Percentiles rank a stretch among this genome's conserved stretches.
Evolutionary conservation across 2,329 filamentous ascomycete species (phyloP).

Genomic region (Monosporascus sp.): DNA sequence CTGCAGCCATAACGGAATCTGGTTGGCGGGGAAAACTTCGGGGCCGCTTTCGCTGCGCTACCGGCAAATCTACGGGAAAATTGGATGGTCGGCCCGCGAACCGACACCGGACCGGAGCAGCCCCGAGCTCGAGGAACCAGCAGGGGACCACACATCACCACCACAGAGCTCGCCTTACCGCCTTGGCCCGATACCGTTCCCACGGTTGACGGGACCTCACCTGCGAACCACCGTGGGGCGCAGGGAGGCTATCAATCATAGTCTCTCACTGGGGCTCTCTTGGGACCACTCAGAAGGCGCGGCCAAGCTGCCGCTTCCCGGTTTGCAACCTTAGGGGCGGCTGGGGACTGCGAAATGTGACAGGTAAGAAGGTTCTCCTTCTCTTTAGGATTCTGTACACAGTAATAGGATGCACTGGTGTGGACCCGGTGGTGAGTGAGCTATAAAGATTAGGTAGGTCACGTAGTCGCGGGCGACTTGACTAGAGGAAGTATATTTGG

Average conservation of each 20-base stretch:
- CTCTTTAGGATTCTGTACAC: too few relatives aligned
- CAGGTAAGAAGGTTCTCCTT: too few relatives aligned
- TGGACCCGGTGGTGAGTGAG: not conserved
- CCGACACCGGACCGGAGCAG: constrained; percentile 6
- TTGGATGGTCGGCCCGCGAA: constrained; percentile 9
- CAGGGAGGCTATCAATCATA: too few relatives aligned
- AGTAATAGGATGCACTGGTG: not conserved
- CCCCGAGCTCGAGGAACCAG: not conserved
- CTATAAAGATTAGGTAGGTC: not conserved
- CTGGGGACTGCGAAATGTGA: too few relatives aligned
- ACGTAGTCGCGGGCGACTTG: not conserved
- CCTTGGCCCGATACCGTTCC: too few relatives aligned
- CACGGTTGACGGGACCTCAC: too few relatives aligned
- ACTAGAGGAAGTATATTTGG: not conserved
- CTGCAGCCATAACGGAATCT: not conserved
- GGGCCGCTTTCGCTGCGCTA: constrained; percentile 8
- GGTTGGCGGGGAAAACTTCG: constrained; percentile 11
- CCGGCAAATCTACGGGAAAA: constrained; percentile 14
- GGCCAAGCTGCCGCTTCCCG: too few relatives aligned
- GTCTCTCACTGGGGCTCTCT: too few relatives aligned
- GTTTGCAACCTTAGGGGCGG: too few relatives aligned
- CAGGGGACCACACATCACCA: constrained; percentile 6
- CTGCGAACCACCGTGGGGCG: too few relatives aligned
- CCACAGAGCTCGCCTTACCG: not conserved
- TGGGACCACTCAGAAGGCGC: too few relatives aligned